phyloP scores from a whole-genome alignment of 1,139 yeast species.

The Torulaspora pretoriensis region DNA sequence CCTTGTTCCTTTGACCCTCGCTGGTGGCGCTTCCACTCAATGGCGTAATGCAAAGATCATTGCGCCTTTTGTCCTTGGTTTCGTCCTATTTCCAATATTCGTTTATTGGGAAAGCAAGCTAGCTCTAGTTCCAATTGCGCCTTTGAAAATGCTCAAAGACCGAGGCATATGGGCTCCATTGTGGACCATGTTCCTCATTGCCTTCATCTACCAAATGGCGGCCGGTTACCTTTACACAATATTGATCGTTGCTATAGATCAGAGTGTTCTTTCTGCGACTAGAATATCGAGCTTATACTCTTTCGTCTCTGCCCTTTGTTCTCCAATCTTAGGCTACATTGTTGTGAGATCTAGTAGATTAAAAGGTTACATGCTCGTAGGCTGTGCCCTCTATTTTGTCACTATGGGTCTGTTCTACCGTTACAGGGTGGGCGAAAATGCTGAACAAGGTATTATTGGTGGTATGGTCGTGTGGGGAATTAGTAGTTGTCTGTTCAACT shows the following conservation, averaged over 20 bases:
- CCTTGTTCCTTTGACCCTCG: conserved; percentile 48
- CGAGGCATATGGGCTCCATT: conserved; percentile 68
- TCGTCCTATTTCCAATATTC: conserved; percentile 51
- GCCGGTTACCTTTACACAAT: conserved; percentile 65
- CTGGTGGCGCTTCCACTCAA: conserved; percentile 51
- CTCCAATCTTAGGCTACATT: conserved; percentile 56
- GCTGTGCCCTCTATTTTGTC: conserved; percentile 52
- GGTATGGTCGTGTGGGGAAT: conserved; percentile 63
- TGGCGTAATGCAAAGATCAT: conserved; percentile 57
- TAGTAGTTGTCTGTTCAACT: conserved; percentile 69
- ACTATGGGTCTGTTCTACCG: conserved; percentile 56
- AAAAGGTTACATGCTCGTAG: conserved; percentile 58
- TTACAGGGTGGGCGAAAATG: conserved; percentile 51
- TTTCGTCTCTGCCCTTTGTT: conserved; percentile 60
- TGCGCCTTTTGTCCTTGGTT: conserved; percentile 64
- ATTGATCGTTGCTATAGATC: conserved; percentile 57
- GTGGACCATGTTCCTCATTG: conserved; percentile 38
- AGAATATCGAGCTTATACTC: conserved; percentile 61
- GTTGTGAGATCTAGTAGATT: conserved; percentile 50
- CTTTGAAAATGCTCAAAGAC: conserved; percentile 53
- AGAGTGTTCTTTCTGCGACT: conserved; percentile 56
- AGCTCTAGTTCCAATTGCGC: conserved; percentile 54
- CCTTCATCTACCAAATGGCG: conserved; percentile 64
- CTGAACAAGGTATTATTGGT: conserved; percentile 60
- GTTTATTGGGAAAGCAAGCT: conserved; percentile 50